phyloP scores from a whole-genome alignment of 495 filamentous ascomycete species.

The Tuber microsphaerosporum region DNA sequence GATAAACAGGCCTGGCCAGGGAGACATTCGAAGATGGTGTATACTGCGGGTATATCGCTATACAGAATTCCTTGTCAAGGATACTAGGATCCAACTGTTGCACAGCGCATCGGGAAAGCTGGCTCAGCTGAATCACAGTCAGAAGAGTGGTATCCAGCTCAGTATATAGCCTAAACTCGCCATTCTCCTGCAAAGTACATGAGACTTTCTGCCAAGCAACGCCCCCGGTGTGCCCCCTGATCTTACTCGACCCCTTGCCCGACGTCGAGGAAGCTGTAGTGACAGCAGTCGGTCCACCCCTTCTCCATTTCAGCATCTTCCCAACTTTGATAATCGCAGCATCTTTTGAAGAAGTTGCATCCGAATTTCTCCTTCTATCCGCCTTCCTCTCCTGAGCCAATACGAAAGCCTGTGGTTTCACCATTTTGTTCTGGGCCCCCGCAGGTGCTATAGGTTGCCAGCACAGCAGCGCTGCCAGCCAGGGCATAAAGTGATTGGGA shows the following conservation, averaged over 20 bases:
- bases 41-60: conserved; percentile 83
- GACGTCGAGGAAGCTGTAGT: conserved; percentile 31
- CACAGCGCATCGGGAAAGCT: conserved; percentile 79
- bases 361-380: conserved; percentile 54
- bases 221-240: conserved; percentile 44
- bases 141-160: conserved; percentile 74
- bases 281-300: conserved; percentile 48
- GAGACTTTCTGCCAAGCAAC: conserved; percentile 74
- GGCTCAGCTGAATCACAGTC: conserved; percentile 77
- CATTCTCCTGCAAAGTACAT: conserved; percentile 90
- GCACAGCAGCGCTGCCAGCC: conserved; percentile 86
- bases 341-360: conserved; percentile 59
- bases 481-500: conserved; percentile 72
- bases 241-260: conserved; percentile 22
- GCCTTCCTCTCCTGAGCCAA: conserved; percentile 50
- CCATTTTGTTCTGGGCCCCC: conserved; percentile 66
- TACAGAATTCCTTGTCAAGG: conserved; percentile 85
- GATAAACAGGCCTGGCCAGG: conserved; percentile 67
- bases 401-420: conserved; percentile 53
- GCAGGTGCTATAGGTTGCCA: conserved; percentile 86
- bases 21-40: conserved; percentile 58
- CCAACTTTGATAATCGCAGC: conserved; percentile 93
- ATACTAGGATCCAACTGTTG: conserved; percentile 88
- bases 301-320: conserved; percentile 87
- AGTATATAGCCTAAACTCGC: conserved; percentile 81